Conservation (phyloP, 257 asterid species). For the Capsicum pubescens region DNA sequence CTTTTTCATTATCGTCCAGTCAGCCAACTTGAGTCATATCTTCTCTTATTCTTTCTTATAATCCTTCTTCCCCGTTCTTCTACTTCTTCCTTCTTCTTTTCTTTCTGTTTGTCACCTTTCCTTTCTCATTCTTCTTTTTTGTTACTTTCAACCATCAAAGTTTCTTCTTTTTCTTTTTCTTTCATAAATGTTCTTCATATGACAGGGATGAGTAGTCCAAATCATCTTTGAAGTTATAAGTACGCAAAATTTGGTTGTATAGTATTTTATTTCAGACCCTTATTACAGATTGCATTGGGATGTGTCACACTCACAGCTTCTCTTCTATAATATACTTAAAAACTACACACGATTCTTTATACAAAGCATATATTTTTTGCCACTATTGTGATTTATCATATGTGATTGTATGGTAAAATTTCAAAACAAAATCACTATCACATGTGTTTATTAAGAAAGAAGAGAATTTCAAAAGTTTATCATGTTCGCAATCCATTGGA, state of each 20-base stretch:
- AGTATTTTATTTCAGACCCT: slow-evolving; percentile 21
- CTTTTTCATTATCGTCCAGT: too few relatives aligned
- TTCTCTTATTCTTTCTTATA: too few relatives aligned
- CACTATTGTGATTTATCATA: slow-evolving; percentile 1
- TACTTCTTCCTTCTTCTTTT: too few relatives aligned
- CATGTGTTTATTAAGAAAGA: background rate
- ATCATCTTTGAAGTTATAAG: background rate
- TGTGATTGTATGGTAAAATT: background rate
- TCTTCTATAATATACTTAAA: slow-evolving; percentile 6
- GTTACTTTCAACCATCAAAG: too few relatives aligned
- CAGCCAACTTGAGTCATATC: too few relatives aligned
- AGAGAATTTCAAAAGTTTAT: background rate
- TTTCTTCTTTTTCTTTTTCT: too few relatives aligned
- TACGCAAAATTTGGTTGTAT: background rate
- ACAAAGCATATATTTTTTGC: slow-evolving; percentile 21
- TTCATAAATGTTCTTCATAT: too few relatives aligned
- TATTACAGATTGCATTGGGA: background rate
- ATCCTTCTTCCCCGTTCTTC: too few relatives aligned
- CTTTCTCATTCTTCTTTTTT: too few relatives aligned
- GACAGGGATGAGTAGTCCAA: background rate
- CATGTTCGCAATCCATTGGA: background rate
- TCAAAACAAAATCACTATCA: background rate
- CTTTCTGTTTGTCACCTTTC: too few relatives aligned
- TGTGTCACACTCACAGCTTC: background rate
- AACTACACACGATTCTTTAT: slow-evolving; percentile 27